Percentiles rank a stretch among this genome's conserved stretches.
These are phyloP conservation scores for Candida pini DNA, from an alignment of 805 yeast genomes.

Conservation along the genomic window DNA sequence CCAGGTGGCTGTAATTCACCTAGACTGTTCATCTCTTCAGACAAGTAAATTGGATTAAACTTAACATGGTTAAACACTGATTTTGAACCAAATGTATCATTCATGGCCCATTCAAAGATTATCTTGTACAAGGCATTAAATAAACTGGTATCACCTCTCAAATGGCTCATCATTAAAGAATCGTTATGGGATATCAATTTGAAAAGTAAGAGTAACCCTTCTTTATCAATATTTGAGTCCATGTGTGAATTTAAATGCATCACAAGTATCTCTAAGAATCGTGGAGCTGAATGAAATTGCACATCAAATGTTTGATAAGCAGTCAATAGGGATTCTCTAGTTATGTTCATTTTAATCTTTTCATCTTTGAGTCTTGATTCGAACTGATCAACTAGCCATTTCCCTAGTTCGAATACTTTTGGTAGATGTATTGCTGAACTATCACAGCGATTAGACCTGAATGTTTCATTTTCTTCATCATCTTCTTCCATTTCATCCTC, in stretches of 20 bases:
- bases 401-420: neutral
- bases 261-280: slow-evolving; percentile 12
- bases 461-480: neutral
- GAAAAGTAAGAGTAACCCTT: slow-evolving; percentile 13
- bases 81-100: too few relatives aligned
- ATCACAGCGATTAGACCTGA: too few relatives aligned
- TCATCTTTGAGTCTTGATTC: too few relatives aligned
- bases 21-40: too few relatives aligned
- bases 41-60: too few relatives aligned
- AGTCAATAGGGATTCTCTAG: slow-evolving; percentile 14
- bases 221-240: slow-evolving; percentile 5
- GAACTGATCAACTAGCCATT: neutral
- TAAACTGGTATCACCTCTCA: too few relatives aligned
- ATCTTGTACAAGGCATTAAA: too few relatives aligned
- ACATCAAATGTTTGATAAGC: slow-evolving; percentile 11
- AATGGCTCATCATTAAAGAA: slow-evolving; percentile 14
- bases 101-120: too few relatives aligned
- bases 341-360: slow-evolving; percentile 2
- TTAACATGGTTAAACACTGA: too few relatives aligned
- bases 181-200: slow-evolving; percentile 18
- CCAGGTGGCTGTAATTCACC: too few relatives aligned
- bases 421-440: too few relatives aligned
- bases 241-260: slow-evolving; percentile 7
- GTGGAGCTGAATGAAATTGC: slow-evolving; percentile 10
- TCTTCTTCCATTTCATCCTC: neutral